Evolutionary conservation across 176 grass and related monocot genomes (phyloP), one percentile per base, ranked within the genome.

Genomic region (Rhynchospora tenuis): DNA sequence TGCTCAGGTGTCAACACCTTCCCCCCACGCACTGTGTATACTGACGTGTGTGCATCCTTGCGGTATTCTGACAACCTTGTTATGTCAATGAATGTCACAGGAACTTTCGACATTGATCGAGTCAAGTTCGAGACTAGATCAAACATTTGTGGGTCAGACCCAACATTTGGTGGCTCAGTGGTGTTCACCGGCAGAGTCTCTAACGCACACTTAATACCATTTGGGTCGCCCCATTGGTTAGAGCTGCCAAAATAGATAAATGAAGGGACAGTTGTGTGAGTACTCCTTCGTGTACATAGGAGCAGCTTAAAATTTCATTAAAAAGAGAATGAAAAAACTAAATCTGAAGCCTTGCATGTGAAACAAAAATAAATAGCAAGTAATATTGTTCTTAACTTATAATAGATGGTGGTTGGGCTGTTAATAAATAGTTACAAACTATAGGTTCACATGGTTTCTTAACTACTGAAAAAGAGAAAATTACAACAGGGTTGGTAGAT

Each of bases 41-140:
- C 15, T 0, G 75, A 85, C 5, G 96, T 93, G 86, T 99, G 96
- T 10, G 93, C 96, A 4, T 95, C 96, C 89, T 98, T 98, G 85
- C 96, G 81, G 82, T 88, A 92, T 68, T 91, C 88, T 9, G 96
- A 99, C 93, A 99, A 89, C 68, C 60, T 88, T 0, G 96, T 99
- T 83, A 99, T 93, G 86, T 99, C 90, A 45, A 99, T 85, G 82
- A 95, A 62, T 1, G 82, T 67, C 0, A 93, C 83, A 0, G 96
- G 89, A 60, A 93, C 88, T 10, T 74, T 87, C 58, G 85, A 62
- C 88, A 88, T 93, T 56, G 88, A 91, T 5, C 65, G 63, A 12
- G 84, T 86, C 76, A 55, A 59, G 2, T 72, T 88, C 7, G 63
- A 80, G 0, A 88, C 96, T 64, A 88, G 20, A n/a, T 91, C 86